Evolutionary conservation across 129 eudicot genomes (phyloP), one percentile per base, ranked within the genome.

Genomic region (Escallonia herrerae): DNA sequence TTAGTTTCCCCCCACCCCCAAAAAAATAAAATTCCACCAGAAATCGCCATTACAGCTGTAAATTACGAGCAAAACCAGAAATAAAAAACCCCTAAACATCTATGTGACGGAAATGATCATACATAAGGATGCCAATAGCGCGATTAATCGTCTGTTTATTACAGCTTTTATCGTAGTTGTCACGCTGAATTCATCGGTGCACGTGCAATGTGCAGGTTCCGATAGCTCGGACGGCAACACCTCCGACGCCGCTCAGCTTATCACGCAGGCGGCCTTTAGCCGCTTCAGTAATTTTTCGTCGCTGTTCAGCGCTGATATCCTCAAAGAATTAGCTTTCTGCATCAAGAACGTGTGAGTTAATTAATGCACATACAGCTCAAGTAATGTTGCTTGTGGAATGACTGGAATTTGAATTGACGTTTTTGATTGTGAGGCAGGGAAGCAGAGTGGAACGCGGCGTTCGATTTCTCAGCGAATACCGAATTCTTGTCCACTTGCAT

Each of bases 371-470:
- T 40, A 5, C 3, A n/a, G 40, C 2, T 1, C 12, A 5, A 8
- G 2, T 60, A 13, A 4, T 59, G n/a, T 14, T 37, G 45, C 50
- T 57, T 7, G 66, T 38, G 11, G 11, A 56, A 40, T 65, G 40
- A 43, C 13, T 48, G 37, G 65, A 43, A 39, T 40, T 58, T 47
- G 45, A 14, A 48, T 43, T 53, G 3, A 54, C 3, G 37, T 9
- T 64, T 62, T 40, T 14, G 12, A 55, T 44, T 43, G 49, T 42
- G 37, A 12, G 61, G 49, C 74, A 89, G 96, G 77, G 81, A 87
- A 58, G 87, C 80, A 41, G 96, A 85, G 70, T 85, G 96, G 96
- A 67, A 89, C 61, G 76, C 70, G 12, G 87, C 96, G 43, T 89
- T 89, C 44, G 72, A 89, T 74, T 85, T 89, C 72, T 85, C 96